Evolutionary conservation across 108 stramenopile genomes (phyloP).

Genomic region (Pseudonitzschia delicatissima): DNA sequence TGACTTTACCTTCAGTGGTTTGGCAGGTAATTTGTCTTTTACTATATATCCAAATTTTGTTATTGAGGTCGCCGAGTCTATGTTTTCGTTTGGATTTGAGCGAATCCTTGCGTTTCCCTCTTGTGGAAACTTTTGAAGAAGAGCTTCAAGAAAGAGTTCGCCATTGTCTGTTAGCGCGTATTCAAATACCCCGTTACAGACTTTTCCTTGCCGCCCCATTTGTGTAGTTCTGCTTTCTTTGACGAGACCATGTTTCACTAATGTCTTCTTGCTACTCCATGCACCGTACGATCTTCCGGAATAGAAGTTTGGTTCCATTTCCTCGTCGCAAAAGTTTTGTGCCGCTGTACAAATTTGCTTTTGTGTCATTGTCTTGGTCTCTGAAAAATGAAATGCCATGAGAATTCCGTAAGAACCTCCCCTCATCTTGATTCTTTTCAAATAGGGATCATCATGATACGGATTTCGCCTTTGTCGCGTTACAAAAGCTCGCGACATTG

Average conservation of each 20-base stretch:
- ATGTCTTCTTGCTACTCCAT: conserved; percentile 31
- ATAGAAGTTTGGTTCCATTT: conserved; percentile 33
- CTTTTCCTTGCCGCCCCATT: conserved; percentile 13
- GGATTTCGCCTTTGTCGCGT: neutral
- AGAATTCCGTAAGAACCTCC: conserved; percentile 35
- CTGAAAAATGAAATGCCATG: conserved; percentile 30
- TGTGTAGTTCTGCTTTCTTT: conserved; percentile 11
- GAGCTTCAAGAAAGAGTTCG: conserved; percentile 17
- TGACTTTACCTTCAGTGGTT: neutral
- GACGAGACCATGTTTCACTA: conserved; percentile 24
- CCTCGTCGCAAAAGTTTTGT: conserved; percentile 31
- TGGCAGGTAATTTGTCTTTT: neutral
- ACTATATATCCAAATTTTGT: neutral
- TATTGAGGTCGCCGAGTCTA: too few relatives aligned
- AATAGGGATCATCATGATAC: conserved; percentile 24
- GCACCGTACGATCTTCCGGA: conserved; percentile 36
- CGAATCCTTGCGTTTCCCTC: neutral
- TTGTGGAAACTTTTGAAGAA: conserved; percentile 16
- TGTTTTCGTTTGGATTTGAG: neutral
- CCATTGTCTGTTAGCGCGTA: conserved; percentile 31
- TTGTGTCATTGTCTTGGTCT: conserved; percentile 19
- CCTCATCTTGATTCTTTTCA: conserved; percentile 26
- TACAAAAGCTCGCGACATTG: conserved; percentile 1
- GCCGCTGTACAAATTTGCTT: conserved; percentile 18
- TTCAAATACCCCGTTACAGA: conserved; percentile 10